Conservation (phyloP, 768 basidiomycete species). For the Suillus hirtellus region DNA sequence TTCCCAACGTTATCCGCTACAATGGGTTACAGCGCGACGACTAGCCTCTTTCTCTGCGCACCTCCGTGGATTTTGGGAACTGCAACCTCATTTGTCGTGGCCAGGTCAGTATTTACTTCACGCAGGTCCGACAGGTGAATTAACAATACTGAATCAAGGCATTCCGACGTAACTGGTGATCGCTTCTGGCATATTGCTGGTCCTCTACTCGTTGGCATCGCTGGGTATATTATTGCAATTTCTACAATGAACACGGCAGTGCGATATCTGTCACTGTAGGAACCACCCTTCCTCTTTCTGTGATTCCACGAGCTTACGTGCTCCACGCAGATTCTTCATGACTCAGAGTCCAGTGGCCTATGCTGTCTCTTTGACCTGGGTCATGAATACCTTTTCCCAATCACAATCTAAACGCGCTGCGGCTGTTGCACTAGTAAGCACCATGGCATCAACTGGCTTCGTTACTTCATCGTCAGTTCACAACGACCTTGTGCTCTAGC, state of each 20-base stretch:
- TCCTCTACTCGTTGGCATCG: slow-evolving; percentile 56
- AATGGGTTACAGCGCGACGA: slow-evolving; percentile 60
- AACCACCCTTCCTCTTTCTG: slow-evolving; percentile 6
- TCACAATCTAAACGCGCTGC: slow-evolving; percentile 85
- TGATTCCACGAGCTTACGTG: neutral
- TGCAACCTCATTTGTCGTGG: slow-evolving; percentile 51
- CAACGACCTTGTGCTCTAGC: neutral
- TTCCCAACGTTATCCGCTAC: slow-evolving; percentile 77
- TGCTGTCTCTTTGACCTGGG: slow-evolving; percentile 58
- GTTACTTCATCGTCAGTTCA: slow-evolving; percentile 70
- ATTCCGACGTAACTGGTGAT: slow-evolving; percentile 70
- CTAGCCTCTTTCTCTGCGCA: slow-evolving; percentile 71
- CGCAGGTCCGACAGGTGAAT: neutral
- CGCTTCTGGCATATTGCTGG: slow-evolving; percentile 68
- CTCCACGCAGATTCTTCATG: slow-evolving; percentile 61
- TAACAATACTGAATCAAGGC: slow-evolving; percentile 36
- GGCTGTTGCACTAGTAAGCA: slow-evolving; percentile 78
- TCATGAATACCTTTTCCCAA: slow-evolving; percentile 62
- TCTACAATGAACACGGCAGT: slow-evolving; percentile 59
- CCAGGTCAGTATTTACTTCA: slow-evolving; percentile 37
- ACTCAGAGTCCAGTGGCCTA: slow-evolving; percentile 69
- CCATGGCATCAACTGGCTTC: slow-evolving; percentile 78
- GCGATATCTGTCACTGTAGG: slow-evolving; percentile 65
- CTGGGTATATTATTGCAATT: slow-evolving; percentile 66
- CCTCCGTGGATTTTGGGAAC: slow-evolving; percentile 72